These are phyloP conservation scores for Teratosphaeriaceae sp. DNA, from an alignment of 2,329 filamentous ascomycete species.

Conservation along the genomic window DNA sequence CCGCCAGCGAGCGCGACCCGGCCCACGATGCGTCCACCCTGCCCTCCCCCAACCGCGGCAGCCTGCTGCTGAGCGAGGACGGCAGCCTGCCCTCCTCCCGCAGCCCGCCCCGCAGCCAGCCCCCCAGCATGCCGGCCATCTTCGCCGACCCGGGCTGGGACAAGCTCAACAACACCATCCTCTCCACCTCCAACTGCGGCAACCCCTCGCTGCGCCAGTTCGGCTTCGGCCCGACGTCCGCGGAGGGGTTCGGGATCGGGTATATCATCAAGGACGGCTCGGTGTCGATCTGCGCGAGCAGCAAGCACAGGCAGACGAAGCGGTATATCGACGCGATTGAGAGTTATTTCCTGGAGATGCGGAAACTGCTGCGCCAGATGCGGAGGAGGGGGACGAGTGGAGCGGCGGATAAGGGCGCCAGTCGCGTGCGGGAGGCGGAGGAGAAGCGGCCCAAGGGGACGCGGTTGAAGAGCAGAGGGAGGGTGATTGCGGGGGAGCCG, in stretches of 20 bases:
- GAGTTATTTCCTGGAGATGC: constrained; percentile 82
- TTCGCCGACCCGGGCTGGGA: constrained; percentile 92
- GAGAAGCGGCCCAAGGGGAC: constrained; percentile 36
- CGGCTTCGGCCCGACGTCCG: constrained; percentile 90
- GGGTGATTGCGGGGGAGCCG: constrained; percentile 53
- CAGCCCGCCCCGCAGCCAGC: constrained; percentile 46
- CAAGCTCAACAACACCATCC: constrained; percentile 85
- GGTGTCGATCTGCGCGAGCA: constrained; percentile 85
- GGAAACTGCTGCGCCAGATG: constrained; percentile 71
- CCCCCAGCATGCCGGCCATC: constrained; percentile 62
- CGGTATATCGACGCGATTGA: constrained; percentile 87
- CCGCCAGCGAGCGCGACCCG: constrained; percentile 29
- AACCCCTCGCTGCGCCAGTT: constrained; percentile 94
- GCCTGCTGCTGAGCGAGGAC: constrained; percentile 42
- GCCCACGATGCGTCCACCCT: constrained; percentile 42
- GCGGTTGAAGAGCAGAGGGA: constrained; percentile 63
- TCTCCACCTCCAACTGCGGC: constrained; percentile 97
- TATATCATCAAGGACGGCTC: constrained; percentile 97
- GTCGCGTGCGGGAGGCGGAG: constrained; percentile 57
- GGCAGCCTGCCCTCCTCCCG: constrained; percentile 35
- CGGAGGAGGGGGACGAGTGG: constrained; percentile 47
- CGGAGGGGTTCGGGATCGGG: constrained; percentile 91
- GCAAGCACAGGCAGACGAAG: constrained; percentile 88
- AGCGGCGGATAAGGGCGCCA: constrained; percentile 48
- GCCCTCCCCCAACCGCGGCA: constrained; percentile 50